These are phyloP conservation scores for Cercospora nicotianae DNA, from an alignment of 2,329 filamentous ascomycete genomes.

Conservation along the genomic window DNA sequence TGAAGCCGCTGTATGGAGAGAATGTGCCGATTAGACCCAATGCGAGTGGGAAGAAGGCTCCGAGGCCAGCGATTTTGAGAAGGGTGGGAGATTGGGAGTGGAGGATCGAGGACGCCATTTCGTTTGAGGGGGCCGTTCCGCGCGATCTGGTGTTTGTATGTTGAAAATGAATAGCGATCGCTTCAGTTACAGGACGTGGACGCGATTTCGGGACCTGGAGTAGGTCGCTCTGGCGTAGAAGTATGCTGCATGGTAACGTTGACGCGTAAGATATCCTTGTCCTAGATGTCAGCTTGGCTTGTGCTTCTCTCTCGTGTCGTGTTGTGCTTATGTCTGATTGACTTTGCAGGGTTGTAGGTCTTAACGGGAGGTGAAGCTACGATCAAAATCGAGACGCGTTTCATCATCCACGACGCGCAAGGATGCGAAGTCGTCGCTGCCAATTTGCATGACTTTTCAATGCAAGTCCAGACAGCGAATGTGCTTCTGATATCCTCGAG, in stretches of 20 bases:
- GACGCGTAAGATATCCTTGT: neutral
- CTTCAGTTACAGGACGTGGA: too few species aligned
- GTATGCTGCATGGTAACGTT: neutral
- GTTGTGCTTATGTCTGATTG: neutral
- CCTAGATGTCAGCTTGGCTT: neutral
- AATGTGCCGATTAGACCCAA: constrained; percentile 13
- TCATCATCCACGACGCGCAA: too few species aligned
- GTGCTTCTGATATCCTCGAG: neutral
- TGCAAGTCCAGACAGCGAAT: neutral
- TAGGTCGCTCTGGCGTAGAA: too few species aligned
- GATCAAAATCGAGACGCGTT: too few species aligned
- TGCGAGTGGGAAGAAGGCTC: constrained; percentile 13
- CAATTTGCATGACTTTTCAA: neutral
- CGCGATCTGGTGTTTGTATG: too few species aligned
- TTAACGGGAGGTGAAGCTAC: neutral
- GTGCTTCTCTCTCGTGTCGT: neutral
- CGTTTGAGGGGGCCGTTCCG: too few species aligned
- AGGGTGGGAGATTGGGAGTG: constrained; percentile 11
- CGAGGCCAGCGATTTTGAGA: constrained; percentile 11
- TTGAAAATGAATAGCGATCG: too few species aligned
- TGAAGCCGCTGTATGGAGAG: constrained; percentile 4
- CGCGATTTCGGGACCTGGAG: too few species aligned
- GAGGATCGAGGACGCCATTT: constrained; percentile 5
- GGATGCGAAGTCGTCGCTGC: neutral
- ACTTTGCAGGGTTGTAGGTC: neutral